Evolutionary conservation across 805 yeast species (phyloP), one percentile per base, ranked within the genome.

Genomic region (Saccharomyces jurei): DNA sequence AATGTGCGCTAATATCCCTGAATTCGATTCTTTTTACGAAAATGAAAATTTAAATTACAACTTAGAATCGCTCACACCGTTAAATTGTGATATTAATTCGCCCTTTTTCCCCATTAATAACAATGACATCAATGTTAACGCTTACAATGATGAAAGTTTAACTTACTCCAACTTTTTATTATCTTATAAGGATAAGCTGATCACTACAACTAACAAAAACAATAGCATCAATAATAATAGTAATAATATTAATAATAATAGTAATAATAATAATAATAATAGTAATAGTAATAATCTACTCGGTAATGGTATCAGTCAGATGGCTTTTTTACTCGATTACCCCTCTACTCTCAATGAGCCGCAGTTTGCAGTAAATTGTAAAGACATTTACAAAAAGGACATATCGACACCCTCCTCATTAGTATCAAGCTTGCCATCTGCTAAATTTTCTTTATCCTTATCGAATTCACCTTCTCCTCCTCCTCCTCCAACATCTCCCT

Each of bases 381-480:
- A 36, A 21, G 44, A 36, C 22, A 36, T 36, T n/a, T 36, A 36
- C 44, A 36, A 17, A 36, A 36, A 36, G 44, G 44, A 36, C 4
- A 36, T 36, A 36, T 36, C 44, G 13, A 36, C 44, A 6, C 44
- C 44, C 10, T 36, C 44, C 11, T 36, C 44, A 21, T 36, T 36
- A 17, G 44, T 36, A 6, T 36, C 44, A 11, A 36, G 44, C 25
- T 6, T 36, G 22, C 44, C 44, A 36, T 17, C 44, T 36, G 44
- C 44, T 8, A 36, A 36, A 8, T 36, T 36, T 8, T 36, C 44
- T 9, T 36, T 36, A 36, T 36, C 44, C 22, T 11, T 36, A 36
- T 36, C 41, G 4, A 36, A 36, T 36, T 36, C 44, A 4, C 44
- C 44, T 17, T 36, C 44, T 52, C 57, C 32, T 29, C 52, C 44